These are phyloP conservation scores for Colletotrichum sp. DNA, from an alignment of 2,329 filamentous ascomycete species.

Conservation along the genomic window DNA sequence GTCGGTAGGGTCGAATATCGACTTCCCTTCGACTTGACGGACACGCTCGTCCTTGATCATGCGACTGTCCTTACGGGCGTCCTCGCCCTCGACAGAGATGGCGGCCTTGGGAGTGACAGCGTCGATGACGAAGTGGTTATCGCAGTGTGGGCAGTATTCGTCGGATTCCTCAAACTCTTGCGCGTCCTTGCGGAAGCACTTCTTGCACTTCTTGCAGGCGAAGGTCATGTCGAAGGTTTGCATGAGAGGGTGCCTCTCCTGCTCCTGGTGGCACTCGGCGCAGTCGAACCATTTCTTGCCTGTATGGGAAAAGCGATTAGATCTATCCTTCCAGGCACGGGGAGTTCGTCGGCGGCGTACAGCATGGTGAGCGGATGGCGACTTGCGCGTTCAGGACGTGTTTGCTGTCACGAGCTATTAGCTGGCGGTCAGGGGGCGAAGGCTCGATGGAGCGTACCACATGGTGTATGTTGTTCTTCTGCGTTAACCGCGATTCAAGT, in stretches of 20 bases:
- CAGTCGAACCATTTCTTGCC: conserved; percentile 99
- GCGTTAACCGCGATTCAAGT: neutral
- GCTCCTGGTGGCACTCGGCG: conserved; percentile 88
- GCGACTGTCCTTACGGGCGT: conserved; percentile 81
- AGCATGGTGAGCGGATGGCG: conserved; percentile 93
- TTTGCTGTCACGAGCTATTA: conserved; percentile 66
- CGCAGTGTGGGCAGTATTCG: conserved; percentile 98
- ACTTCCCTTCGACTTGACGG: conserved; percentile 58
- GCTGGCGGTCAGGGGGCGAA: neutral
- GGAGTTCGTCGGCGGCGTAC: conserved; percentile 54
- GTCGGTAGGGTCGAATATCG: conserved; percentile 78
- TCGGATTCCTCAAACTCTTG: conserved; percentile 94
- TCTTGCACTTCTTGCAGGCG: conserved; percentile 98
- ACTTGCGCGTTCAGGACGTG: conserved; percentile 99
- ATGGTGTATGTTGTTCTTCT: conserved; percentile 26
- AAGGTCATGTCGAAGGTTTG: conserved; percentile 90
- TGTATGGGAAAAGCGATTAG: conserved; percentile 35
- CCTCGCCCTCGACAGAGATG: conserved; percentile 88
- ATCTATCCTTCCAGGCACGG: neutral
- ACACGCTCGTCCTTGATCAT: conserved; percentile 94
- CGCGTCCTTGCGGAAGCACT: conserved; percentile 95
- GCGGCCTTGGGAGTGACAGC: conserved; percentile 83
- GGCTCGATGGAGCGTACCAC: conserved; percentile 37
- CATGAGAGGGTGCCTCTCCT: conserved; percentile 76
- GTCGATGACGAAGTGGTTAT: conserved; percentile 97